Evolutionary conservation across 495 filamentous ascomycete genomes (phyloP).

Genomic region (Penicillium tannophilum): DNA sequence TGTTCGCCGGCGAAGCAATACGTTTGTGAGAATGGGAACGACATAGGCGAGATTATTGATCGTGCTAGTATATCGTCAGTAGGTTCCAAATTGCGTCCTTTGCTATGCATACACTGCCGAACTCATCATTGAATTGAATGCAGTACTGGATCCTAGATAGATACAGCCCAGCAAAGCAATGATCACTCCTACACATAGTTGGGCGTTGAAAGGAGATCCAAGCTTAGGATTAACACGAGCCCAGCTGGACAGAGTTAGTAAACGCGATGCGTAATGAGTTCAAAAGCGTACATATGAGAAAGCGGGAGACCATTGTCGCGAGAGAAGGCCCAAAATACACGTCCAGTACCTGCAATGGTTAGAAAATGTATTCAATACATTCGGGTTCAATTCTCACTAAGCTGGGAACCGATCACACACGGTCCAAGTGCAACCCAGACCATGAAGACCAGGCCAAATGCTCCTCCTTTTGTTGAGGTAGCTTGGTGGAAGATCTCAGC

Average conservation of each 20-base stretch:
- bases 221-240: constrained; percentile 29
- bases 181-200: constrained; percentile 59
- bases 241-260: constrained; percentile 23
- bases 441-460: constrained; percentile 58
- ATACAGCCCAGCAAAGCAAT: constrained; percentile 68
- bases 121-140: constrained; percentile 70
- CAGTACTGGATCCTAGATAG: constrained; percentile 66
- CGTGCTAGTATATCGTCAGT: constrained; percentile 26
- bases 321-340: constrained; percentile 71
- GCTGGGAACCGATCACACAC: constrained; percentile 52
- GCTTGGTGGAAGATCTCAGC: constrained; percentile 74
- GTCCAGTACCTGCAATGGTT: constrained; percentile 58
- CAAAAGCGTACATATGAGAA: constrained; percentile 27
- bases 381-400: constrained; percentile 34
- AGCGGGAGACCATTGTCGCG: constrained; percentile 59
- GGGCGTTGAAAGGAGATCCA: constrained; percentile 57
- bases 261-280: background rate
- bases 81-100: background rate
- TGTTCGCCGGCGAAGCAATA: constrained; percentile 33
- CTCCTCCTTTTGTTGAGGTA: constrained; percentile 63
- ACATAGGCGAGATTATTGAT: constrained; percentile 42
- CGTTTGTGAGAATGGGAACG: constrained; percentile 39
- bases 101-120: constrained; percentile 43
- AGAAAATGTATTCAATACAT: background rate
- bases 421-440: constrained; percentile 54